A percentile compares a stretch with the other conserved stretches of the same genome.
phyloP scores from a whole-genome alignment of 306 rosid genomes.

The Echinosophora koreensis region DNA sequence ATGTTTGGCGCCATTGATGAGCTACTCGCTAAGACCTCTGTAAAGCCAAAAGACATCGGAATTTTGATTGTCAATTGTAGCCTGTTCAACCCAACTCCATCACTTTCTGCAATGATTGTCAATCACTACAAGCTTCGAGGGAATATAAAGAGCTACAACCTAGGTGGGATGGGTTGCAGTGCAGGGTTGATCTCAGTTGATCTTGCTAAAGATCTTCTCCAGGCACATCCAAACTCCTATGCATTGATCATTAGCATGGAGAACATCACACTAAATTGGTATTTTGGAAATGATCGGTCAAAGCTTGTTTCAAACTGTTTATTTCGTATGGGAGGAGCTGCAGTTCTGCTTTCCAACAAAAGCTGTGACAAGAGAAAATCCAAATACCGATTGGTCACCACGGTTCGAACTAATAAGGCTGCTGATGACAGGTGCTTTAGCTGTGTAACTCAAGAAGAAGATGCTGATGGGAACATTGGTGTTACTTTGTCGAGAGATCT shows the following conservation, averaged over 20 bases:
- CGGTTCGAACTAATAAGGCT: conserved; percentile 90
- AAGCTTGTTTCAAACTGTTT: conserved; percentile 90
- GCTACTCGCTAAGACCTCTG: conserved; percentile 71
- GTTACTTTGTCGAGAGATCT: conserved; percentile 90
- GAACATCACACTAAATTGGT: conserved; percentile 95
- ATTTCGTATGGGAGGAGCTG: conserved; percentile 95
- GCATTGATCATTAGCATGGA: conserved; percentile 92
- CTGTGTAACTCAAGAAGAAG: conserved; percentile 95
- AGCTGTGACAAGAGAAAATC: conserved; percentile 83
- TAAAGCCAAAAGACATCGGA: conserved; percentile 88
- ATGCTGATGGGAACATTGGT: conserved; percentile 72
- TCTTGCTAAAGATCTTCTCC: conserved; percentile 91
- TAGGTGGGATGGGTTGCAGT: conserved; percentile 98
- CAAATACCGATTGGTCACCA: conserved; percentile 70
- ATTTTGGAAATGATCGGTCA: conserved; percentile 88
- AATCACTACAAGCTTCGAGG: conserved; percentile 94
- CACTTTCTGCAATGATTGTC: conserved; percentile 90
- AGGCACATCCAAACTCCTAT: conserved; percentile 85
- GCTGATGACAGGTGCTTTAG: conserved; percentile 87
- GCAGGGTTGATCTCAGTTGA: conserved; percentile 89
- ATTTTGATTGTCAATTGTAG: conserved; percentile 90
- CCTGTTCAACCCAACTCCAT: conserved; percentile 89
- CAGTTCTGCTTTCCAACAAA: conserved; percentile 78
- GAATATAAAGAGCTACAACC: conserved; percentile 75
- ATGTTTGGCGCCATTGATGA: conserved; percentile 93